Conservation (phyloP, 306 rosid genomes). For the Pyrus bretschneideri region DNA sequence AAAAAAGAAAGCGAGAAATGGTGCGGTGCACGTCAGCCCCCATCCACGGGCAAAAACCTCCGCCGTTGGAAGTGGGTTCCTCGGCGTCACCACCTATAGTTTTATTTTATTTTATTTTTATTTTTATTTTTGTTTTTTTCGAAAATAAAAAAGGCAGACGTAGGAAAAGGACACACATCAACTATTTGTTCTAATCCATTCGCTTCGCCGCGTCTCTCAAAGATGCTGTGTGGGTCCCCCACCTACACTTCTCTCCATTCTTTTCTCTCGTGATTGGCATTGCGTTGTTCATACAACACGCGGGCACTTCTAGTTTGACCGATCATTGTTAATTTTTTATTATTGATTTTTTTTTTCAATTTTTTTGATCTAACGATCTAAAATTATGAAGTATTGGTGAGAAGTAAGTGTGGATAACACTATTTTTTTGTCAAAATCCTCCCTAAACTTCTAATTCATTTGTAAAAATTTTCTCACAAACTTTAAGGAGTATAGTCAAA, state of each 20-base stretch:
- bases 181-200: conserved; percentile 5
- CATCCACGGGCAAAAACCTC: conserved; percentile 20
- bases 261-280: too few species aligned
- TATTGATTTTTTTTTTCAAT: too few species aligned
- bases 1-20: background rate
- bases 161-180: background rate
- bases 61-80: conserved; percentile 56
- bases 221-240: conserved; percentile 1
- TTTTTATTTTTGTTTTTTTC: background rate
- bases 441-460: too few species aligned
- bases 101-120: background rate
- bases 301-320: too few species aligned
- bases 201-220: conserved; percentile 34
- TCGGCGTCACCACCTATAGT: conserved; percentile 25
- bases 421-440: too few species aligned
- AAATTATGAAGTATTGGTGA: too few species aligned
- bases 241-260: background rate
- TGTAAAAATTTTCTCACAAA: too few species aligned
- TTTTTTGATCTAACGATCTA: too few species aligned
- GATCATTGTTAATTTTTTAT: too few species aligned
- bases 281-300: too few species aligned
- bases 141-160: background rate
- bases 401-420: too few species aligned
- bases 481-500: too few species aligned
- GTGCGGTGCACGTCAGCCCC: conserved; percentile 53